Evolutionary conservation across 2,329 filamentous ascomycete species (phyloP), one percentile per base, ranked within the genome.

Genomic region (Talaromyces sp.): DNA sequence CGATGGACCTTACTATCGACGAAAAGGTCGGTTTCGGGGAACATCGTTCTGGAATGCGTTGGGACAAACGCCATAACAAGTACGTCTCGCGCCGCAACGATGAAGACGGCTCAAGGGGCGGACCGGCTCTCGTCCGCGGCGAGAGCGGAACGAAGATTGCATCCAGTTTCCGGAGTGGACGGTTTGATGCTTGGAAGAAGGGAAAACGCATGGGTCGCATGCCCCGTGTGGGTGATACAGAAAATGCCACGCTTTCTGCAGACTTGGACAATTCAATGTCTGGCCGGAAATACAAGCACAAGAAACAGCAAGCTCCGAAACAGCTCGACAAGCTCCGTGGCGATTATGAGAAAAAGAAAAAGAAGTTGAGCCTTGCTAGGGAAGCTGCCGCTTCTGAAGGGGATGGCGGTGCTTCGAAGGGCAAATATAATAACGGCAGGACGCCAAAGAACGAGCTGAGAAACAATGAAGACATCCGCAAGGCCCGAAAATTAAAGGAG

Each of bases 111-210:
- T 96, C 86, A 31, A 87, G 86, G 69, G 84, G 84, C 38, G 88
- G 62, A 13, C 87, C 71, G 84, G 84, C 56, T 54, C 88, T 97
- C 79, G 88, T 97, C 60, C 84, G 86, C 64, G 93, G 95, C 69
- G 95, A 99, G 78, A 91, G 86, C 70, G 95, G 95, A 58, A 91
- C 93, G 80, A 98, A 97, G 81, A 97, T 99, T 68, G 91, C 95
- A 1, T 92, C 95, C 52, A 89, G 84, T 62, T 98, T 99, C 85
- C 88, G 93, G 72, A 93, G 89, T 74, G 95, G 96, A 38, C 88
- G 93, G 52, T 99, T 96, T 79, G 93, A 98, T 72, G 86, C 84
- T 65, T 99, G 95, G 96, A 89, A 88, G 74, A 91, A 89, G 72
- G 86, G 89, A 21, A 90, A 98, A 78, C 89, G 91, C 65, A 81